phyloP scores from a whole-genome alignment of 768 basidiomycete genomes.

The Pleurotus platypus region DNA sequence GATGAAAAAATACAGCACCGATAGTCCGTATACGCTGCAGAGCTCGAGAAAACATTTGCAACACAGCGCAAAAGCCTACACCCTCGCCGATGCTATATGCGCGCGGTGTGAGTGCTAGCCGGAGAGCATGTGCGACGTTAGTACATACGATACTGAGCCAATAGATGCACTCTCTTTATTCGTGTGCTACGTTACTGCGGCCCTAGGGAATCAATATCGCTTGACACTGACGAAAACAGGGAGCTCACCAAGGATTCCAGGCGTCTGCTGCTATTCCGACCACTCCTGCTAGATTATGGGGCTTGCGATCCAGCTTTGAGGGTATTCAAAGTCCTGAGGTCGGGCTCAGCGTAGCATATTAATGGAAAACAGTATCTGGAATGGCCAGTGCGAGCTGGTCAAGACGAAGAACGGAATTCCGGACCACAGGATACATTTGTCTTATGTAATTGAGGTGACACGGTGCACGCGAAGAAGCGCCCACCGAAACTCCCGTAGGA shows the following conservation, averaged over 20 bases:
- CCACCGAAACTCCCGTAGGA: too few relatives aligned
- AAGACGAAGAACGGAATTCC: neutral
- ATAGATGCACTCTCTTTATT: too few relatives aligned
- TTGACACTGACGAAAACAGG: neutral
- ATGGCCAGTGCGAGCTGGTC: neutral
- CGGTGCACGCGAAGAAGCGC: too few relatives aligned
- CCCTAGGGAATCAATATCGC: neutral
- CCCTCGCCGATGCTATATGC: too few relatives aligned
- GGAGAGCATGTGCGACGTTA: too few relatives aligned
- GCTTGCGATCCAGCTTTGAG: neutral
- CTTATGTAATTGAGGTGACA: neutral
- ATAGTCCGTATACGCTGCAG: constrained; percentile 38
- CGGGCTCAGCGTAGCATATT: neutral
- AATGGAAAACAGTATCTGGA: neutral
- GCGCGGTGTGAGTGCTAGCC: too few relatives aligned
- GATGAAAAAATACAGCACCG: constrained; percentile 55
- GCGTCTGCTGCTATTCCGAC: neutral
- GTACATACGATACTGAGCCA: too few relatives aligned
- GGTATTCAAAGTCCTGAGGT: neutral
- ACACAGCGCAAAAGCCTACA: neutral
- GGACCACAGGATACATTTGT: neutral
- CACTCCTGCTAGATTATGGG: neutral
- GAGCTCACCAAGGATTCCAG: neutral
- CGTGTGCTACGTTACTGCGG: too few relatives aligned
- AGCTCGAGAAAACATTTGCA: constrained; percentile 8